Evolutionary conservation across 2,329 filamentous ascomycete genomes (phyloP), one percentile per base, ranked within the genome.

Genomic region (Stagonosporopsis cucurbitacearum): DNA sequence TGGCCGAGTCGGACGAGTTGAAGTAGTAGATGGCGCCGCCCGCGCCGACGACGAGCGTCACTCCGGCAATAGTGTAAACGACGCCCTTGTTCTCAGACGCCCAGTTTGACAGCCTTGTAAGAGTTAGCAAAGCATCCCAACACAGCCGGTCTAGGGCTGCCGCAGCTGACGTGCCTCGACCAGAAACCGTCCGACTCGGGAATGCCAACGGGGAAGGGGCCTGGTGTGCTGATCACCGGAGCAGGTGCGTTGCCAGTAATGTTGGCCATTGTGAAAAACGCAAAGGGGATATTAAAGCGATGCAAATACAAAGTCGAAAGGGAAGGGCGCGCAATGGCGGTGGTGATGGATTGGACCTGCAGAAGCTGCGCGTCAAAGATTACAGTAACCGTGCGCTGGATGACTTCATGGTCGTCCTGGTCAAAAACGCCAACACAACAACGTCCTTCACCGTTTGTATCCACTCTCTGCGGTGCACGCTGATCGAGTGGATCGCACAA

Each of bases 21-120:
- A 96, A 82, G 78, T 97, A 98, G 82, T 98, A 99, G 72, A 96
- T 89, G 39, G 91, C 91, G 67, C 95, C 94, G 30, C 93, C 94
- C 59, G 91, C 91, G 13, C 92, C 95, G 53, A 96, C 90, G 39
- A 97, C 92, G 43, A 96, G 85, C 50, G 94, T 94, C 57, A 96
- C 90, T 71, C 95, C 95, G 52, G 94, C 95, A 78, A 98, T 91
- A 65, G 95, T 97, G 79, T 97, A 99, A 61, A 96, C 93, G 50
- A 94, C 85, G 43, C 91, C 90, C 82, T 97, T 98, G 81, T 99
- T 93, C 76, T 98, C 94, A 2, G 92, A 91, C 13, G 90, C 92
- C 94, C 95, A 99, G 72, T 82, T 88, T 64, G 92, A 89, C 78
- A 97, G 82, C 70, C 30, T 32, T 32, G 30, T 15, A 5, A 1